Evolutionary conservation across 2,329 filamentous ascomycete species (phyloP), one percentile per base, ranked within the genome.

Genomic region (Sclerotinia glacialis): DNA sequence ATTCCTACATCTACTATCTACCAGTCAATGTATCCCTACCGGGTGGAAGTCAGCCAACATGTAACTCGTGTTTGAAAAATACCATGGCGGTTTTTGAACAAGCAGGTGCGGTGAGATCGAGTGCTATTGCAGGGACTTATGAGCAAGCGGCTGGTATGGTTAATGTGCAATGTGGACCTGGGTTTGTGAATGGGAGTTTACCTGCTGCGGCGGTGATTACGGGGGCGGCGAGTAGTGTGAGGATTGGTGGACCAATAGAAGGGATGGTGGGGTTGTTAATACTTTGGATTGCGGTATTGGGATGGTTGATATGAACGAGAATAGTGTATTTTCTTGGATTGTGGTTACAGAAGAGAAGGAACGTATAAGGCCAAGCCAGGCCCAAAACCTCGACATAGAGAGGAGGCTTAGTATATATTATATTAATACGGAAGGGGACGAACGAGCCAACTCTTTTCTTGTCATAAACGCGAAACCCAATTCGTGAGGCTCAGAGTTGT

Each of bases 1-100:
- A 95, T 76, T 84, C 86, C 44, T 94, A 93, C 74, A 83, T 95
- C 46, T 99, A 97, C 79, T 94, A 90, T 74, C 81, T 98, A 3
- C 91, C 93, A 0, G 83, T 96, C 65, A 95, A 95, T 67, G 83
- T 88, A 50, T 47, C 42, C 14, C 42, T 60, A 1, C 56, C 56
- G 2, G 42, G 42, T 4, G 56, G 42, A 2, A 78, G 82, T 0
- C 81, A 83, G n/a, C 91, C 93, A 0, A 86, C 84, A 0, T 99
- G 95, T 80, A 88, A 85, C 72, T 79, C 80, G 50, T 98, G 95
- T 77, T 82, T 95, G 53, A 83, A 88, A 74, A 82, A 91, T 68
- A 94, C 91, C 5, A 96, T 98, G 92, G 83, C 83, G 34, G 85
- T 96, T 23, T 97, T 90, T 77, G 87, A 90, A 64, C 78, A 84